Conservation (phyloP, 495 filamentous ascomycete genomes). For the Hypoxylon fuscum region DNA sequence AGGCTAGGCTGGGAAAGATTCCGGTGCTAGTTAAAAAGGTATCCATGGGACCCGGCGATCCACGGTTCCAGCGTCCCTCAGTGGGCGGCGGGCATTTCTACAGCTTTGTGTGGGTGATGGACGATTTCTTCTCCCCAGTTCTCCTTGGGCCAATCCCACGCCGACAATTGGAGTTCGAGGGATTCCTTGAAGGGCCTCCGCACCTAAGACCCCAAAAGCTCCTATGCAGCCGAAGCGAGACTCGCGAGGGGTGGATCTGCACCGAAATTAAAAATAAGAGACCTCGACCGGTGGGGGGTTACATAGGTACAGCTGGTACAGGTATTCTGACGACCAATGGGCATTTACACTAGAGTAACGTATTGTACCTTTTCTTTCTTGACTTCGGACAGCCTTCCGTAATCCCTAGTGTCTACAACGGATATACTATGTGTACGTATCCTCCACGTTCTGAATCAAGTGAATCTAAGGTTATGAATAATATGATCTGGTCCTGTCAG, state of each 20-base stretch:
- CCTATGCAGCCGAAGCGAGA: conserved; percentile 42
- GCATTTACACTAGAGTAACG: no score
- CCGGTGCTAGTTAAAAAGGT: conserved; percentile 42
- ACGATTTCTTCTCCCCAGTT: conserved; percentile 29
- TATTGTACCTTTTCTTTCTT: no score
- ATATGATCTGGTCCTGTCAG: no score
- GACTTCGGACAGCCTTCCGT: no score
- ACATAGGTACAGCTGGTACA: no score
- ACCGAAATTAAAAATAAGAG: conserved; percentile 38
- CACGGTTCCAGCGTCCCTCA: conserved; percentile 30
- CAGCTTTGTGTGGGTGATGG: conserved; percentile 26
- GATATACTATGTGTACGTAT: no score
- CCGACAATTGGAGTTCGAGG: conserved; percentile 37
- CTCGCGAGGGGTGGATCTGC: conserved; percentile 43
- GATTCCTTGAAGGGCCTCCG: conserved; percentile 36
- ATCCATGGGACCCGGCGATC: conserved; percentile 39
- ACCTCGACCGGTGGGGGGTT: conserved; percentile 35
- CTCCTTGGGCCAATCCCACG: conserved; percentile 33
- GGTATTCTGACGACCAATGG: conserved; percentile 3
- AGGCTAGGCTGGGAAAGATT: conserved; percentile 35
- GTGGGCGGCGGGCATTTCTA: conserved; percentile 27
- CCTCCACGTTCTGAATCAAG: background rate
- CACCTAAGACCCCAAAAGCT: conserved; percentile 37
- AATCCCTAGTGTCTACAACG: no score
- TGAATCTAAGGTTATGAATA: no score